Conservation (phyloP, 1,284 basidiomycete species). For the Phlebopus sp. region DNA sequence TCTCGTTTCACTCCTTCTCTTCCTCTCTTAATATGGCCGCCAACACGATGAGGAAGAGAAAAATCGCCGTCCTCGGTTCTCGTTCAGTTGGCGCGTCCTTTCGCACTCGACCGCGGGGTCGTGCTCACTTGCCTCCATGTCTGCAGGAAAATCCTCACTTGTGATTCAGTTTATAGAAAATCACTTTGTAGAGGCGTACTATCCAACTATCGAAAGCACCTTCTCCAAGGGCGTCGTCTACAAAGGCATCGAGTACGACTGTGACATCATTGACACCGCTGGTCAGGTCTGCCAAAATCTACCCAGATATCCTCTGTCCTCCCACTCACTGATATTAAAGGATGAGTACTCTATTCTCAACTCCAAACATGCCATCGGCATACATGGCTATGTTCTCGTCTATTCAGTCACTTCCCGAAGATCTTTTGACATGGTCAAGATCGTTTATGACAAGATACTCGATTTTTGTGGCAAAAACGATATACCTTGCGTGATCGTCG, state of each 20-base stretch:
- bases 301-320: not conserved
- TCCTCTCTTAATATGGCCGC: slow-evolving; percentile 38
- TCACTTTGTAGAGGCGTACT: slow-evolving; percentile 78
- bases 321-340: slow-evolving; percentile 38
- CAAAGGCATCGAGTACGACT: slow-evolving; percentile 85
- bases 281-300: slow-evolving; percentile 64
- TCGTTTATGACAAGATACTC: slow-evolving; percentile 96
- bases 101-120: slow-evolving; percentile 4
- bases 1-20: slow-evolving; percentile 8
- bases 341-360: slow-evolving; percentile 86
- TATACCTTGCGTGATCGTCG: slow-evolving; percentile 95
- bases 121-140: slow-evolving; percentile 14
- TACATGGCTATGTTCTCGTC: slow-evolving; percentile 87
- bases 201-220: slow-evolving; percentile 92
- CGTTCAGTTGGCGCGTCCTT: slow-evolving; percentile 71
- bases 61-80: slow-evolving; percentile 79
- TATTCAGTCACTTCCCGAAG: slow-evolving; percentile 92
- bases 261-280: slow-evolving; percentile 98
- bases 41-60: slow-evolving; percentile 77
- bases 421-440: slow-evolving; percentile 95
- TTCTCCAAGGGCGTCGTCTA: slow-evolving; percentile 83
- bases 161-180: slow-evolving; percentile 73
- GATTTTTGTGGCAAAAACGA: slow-evolving; percentile 89
- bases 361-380: slow-evolving; percentile 79
- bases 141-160: slow-evolving; percentile 75